Base-by-base conservation (phyloP, 2,329 filamentous ascomycete genomes). In the Paecilomyces formosus region DNA sequence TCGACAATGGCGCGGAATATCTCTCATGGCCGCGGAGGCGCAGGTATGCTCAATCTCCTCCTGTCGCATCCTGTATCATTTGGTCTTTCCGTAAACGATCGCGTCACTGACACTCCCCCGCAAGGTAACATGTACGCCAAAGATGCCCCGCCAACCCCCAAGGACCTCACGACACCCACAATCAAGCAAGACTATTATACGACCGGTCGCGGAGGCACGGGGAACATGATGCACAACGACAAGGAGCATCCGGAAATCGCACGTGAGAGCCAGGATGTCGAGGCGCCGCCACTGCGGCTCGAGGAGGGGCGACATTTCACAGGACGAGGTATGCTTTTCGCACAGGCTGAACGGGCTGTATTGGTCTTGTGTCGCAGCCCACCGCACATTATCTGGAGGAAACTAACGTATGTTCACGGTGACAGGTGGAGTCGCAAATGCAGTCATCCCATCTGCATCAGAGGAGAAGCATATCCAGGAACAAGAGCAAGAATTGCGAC, bases 131-230 rank as follows among this genome's bases (percentile, higher is more conserved):
- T 90, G 58, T 71, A 69, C 70, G 80, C 82, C 70, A 79, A 83
- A 63, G 73, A 78, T 59, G 72, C 78, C 62, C 63, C 70, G 52
- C 67, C 85, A 52, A 75, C 79, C 30, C 78, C 85, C 55, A 77
- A 83, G 63, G 89, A 93, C 68, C 85, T 96, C 62, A 79, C 87
- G 67, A 96, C 92, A 1, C 92, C 92, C 0, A 88, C 85, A 12
- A 84, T 97, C 70, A 96, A 95, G 78, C 84, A 84, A 53, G 78
- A 88, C n/a, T 81, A 90, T 64, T 92, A 93, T 70, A 96, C 92
- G 21, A 97, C 92, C 2, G 92, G 92, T 58, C 89, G 92, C 55
- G 92, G 92, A 58, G 92, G 92, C 61, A 87, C 84, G 3, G 92
- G 92, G 60, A 96, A 96, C 79, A 96, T 96, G 88, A 86, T 88